Evolutionary conservation across 805 yeast genomes (phyloP), one percentile per base, ranked within the genome.

Genomic region (Candida nemodendra): DNA sequence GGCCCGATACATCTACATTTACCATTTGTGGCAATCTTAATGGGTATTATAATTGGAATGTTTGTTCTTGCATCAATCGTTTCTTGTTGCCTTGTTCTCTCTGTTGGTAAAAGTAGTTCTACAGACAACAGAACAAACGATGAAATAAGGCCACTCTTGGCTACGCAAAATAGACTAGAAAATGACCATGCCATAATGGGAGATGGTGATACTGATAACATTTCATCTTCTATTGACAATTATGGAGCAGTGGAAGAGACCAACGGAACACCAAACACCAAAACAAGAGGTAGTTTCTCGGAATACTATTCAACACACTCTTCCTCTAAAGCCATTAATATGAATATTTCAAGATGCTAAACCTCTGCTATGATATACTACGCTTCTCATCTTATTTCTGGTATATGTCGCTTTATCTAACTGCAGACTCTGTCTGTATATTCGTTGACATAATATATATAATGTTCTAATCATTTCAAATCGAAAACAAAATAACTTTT

Each of bases 31-130:
- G 85, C 91, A 11, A 63, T 84, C 22, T 80, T 80, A 0, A 59
- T 84, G 18, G 95, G 93, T 5, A 64, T 82, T 4, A 60, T 83
- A 2, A 51, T 81, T 7, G 91, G 91, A 0, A 67, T 80, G 21
- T 47, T 81, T 3, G 49, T 68, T 3, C 54, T 69, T 21, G 44
- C 65, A 2, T 12, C 56, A 1, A 42, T 64, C 2, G 43, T 64
- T 7, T 59, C 65, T 2, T 67, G 69, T 40, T 61, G 67, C 42
- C 56, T 69, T 54, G 43, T 65, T 14, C 48, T 55, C 7, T 40
- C 69, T 38, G 48, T 65, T 19, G 64, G 64, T 29, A 54, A 44
- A 23, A 49, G 28, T 16, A 33, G 27, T 15, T 23, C 18, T 7
- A 16, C 32, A 4, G 5, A 19, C 13, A 4, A 9, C 5, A 9